phyloP scores from a whole-genome alignment of 306 rosid genomes.

The Vigna reflexopilosa region DNA sequence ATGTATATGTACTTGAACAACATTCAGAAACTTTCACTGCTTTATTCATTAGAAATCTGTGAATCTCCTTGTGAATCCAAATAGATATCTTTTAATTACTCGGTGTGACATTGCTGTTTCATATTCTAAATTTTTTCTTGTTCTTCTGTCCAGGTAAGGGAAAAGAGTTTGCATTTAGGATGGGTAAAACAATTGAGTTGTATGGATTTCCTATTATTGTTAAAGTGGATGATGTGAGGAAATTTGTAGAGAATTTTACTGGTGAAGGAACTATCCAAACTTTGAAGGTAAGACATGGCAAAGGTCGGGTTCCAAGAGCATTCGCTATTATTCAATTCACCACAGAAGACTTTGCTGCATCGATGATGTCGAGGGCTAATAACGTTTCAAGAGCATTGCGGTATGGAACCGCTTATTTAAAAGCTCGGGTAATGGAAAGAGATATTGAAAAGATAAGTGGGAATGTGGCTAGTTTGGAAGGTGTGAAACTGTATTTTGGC shows the following conservation, averaged over 20 bases:
- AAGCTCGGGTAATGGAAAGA: conserved; percentile 48
- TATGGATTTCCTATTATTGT: conserved; percentile 64
- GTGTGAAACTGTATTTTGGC: conserved; percentile 67
- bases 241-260: conserved; percentile 56
- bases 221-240: conserved; percentile 37
- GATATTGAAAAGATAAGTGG: conserved; percentile 68
- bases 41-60: background rate
- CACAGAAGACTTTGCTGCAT: conserved; percentile 39
- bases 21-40: background rate
- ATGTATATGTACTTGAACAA: background rate
- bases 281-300: conserved; percentile 55
- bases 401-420: conserved; percentile 49
- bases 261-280: conserved; percentile 68
- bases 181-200: conserved; percentile 75
- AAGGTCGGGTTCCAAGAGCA: conserved; percentile 43
- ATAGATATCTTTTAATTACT: conserved; percentile 16
- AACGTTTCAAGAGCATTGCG: background rate
- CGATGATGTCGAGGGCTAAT: conserved; percentile 47
- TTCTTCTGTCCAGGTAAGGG: conserved; percentile 36
- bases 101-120: background rate
- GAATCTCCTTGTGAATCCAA: conserved; percentile 21
- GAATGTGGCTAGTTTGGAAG: conserved; percentile 42
- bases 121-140: background rate
- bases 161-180: conserved; percentile 35
- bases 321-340: conserved; percentile 76